phyloP scores from a whole-genome alignment of 306 rosid genomes.

The Comarum palustre region DNA sequence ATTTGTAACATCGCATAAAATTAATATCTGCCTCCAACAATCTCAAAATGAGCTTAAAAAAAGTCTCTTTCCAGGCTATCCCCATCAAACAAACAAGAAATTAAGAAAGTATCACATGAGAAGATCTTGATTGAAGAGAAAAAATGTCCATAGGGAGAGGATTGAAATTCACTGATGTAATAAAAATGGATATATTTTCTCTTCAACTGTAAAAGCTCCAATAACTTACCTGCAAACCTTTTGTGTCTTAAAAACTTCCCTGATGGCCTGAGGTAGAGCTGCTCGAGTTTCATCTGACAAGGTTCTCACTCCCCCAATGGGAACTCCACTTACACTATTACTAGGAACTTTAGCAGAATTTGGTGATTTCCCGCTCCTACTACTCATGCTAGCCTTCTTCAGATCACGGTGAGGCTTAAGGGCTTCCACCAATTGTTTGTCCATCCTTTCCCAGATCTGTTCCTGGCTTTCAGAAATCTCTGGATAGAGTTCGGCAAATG shows the following conservation, averaged over 20 bases:
- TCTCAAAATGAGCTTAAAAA: not conserved
- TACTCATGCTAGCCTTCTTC: slow-evolving; percentile 32
- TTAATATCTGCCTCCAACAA: not conserved
- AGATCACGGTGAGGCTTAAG: slow-evolving; percentile 27
- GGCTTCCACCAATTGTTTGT: slow-evolving; percentile 15
- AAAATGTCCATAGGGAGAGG: not conserved
- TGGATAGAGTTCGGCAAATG: slow-evolving; percentile 56
- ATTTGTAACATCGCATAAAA: not conserved
- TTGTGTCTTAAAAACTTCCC: slow-evolving; percentile 63
- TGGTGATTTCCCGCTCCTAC: slow-evolving; percentile 32
- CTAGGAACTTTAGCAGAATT: slow-evolving; percentile 36
- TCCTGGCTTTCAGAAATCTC: slow-evolving; percentile 52
- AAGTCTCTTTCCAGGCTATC: not conserved
- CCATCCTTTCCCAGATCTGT: slow-evolving; percentile 36
- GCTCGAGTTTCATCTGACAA: slow-evolving; percentile 77
- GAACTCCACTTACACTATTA: slow-evolving; percentile 33
- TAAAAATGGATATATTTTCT: not conserved
- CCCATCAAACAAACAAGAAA: not conserved
- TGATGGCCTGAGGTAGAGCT: slow-evolving; percentile 46
- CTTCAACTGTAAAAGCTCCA: not conserved
- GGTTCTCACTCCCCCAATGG: slow-evolving; percentile 46
- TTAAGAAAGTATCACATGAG: not conserved
- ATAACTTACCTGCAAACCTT: slow-evolving; percentile 78
- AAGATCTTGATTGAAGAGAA: not conserved
- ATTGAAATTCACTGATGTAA: not conserved